Conservation (phyloP, 495 filamentous ascomycete genomes). For the Penicillium goetzii region DNA sequence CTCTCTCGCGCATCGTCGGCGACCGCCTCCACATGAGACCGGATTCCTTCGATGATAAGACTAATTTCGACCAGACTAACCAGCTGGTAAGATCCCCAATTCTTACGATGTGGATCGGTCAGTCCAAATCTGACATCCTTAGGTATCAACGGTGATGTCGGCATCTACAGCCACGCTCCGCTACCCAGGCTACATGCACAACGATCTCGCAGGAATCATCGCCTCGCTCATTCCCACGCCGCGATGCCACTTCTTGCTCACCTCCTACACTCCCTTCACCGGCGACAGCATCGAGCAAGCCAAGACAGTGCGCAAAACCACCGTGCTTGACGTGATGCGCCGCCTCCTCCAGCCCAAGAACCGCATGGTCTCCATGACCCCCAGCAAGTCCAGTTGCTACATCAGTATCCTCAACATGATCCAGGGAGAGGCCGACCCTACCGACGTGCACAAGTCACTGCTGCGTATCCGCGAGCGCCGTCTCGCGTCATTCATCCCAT, state of each 20-base stretch:
- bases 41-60: constrained; percentile 1
- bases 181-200: constrained; percentile 99
- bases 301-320: constrained; percentile 96
- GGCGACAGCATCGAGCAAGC: constrained; percentile 93
- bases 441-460: constrained; percentile 95
- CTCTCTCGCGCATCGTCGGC: constrained; percentile 89
- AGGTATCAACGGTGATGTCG: constrained; percentile 96
- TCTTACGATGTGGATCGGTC: background rate
- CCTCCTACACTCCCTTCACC: constrained; percentile 96
- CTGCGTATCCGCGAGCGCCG: constrained; percentile 93
- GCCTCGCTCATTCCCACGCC: constrained; percentile 95
- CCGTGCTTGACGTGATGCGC: constrained; percentile 96
- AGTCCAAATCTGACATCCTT: constrained; percentile 7
- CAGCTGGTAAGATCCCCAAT: constrained; percentile 65
- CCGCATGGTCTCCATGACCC: constrained; percentile 95
- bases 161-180: constrained; percentile 94
- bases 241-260: constrained; percentile 96
- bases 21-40: constrained; percentile 79
- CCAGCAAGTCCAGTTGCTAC: constrained; percentile 96
- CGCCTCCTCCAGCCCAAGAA: constrained; percentile 96
- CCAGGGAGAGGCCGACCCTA: constrained; percentile 95
- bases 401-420: constrained; percentile 99
- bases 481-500: constrained; percentile 95
- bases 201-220: constrained; percentile 95
- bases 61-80: constrained; percentile 86